phyloP scores from a whole-genome alignment of 108 stramenopile species.

The Fistulifera pelliculosa region DNA sequence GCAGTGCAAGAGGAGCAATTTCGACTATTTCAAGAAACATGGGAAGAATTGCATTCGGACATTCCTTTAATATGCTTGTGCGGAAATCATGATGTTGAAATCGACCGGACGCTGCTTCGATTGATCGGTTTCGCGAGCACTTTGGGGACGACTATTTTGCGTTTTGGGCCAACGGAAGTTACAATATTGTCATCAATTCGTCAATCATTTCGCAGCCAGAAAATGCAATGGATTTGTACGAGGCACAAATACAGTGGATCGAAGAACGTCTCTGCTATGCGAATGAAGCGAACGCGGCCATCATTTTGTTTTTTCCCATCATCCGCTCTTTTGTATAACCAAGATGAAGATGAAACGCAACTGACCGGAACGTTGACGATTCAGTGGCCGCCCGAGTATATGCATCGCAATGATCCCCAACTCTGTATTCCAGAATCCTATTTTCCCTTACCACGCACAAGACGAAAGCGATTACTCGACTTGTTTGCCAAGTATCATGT shows the following conservation, averaged over 20 bases:
- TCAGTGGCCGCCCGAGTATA: not conserved
- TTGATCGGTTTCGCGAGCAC: conserved; percentile 36
- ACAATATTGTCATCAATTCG: conserved; percentile 66
- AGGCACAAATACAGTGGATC: conserved; percentile 46
- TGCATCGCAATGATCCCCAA: not conserved
- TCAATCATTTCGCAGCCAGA: conserved; percentile 35
- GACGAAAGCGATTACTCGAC: conserved; percentile 30
- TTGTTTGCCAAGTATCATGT: conserved; percentile 47
- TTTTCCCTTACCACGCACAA: conserved; percentile 46
- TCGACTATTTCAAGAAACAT: conserved; percentile 43
- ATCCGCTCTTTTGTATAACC: conserved; percentile 64
- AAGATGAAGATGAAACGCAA: conserved; percentile 49
- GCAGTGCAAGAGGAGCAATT: conserved; percentile 52
- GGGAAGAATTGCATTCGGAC: conserved; percentile 39
- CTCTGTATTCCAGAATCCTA: conserved; percentile 36
- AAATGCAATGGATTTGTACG: conserved; percentile 34
- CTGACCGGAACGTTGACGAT: conserved; percentile 1
- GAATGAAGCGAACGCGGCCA: conserved; percentile 22
- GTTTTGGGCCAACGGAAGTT: conserved; percentile 57
- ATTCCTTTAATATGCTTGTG: conserved; percentile 78
- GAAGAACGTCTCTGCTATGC: conserved; percentile 48
- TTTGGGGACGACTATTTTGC: conserved; percentile 73
- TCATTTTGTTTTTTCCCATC: conserved; percentile 66
- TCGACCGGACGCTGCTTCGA: conserved; percentile 45
- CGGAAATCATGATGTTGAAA: conserved; percentile 83